Evolutionary conservation across 192 early-diverging fungal genomes (phyloP), one percentile per base, ranked within the genome.

Genomic region (Geranomyces michiganensis): DNA sequence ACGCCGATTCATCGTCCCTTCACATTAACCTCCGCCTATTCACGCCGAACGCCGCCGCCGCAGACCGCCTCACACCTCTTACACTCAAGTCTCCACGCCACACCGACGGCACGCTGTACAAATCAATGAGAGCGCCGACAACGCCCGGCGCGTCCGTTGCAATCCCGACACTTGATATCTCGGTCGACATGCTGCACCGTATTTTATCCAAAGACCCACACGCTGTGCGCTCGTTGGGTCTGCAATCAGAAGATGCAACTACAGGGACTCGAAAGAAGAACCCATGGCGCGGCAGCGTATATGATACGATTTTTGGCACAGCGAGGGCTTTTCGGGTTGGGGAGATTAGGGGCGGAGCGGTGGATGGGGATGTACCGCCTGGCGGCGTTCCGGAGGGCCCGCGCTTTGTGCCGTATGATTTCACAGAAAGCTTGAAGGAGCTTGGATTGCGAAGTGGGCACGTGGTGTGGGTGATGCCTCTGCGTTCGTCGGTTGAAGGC

Each of bases 111-210:
- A 53, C 51, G 24, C 51, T 53, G 15, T 53, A 53, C 51, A 26
- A 26, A n/a, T 24, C 51, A 2, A 53, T 7, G 7, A 26, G 7
- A n/a, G 4, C 51, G 7, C 19, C 51, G 15, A 53, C 51, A n/a
- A 53, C 51, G 24, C 51, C 51, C 19, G 51, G 51, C 19, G 51
- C 51, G 7, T n/a, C 51, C 51, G 51, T 83, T 7, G 27, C 29
- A 13, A 68, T 83, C 29, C 67, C 78, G 19, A 83, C 72, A 0
- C 74, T 79, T 13, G 76, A 76, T 43, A 45, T 78, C 4, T 69
- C 64, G 33, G 65, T 79, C 12, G 76, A 78, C 68, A 80, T 83
- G 78, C 76, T 83, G 19, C 75, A 80, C 29, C 68, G 76, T 1
- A 44, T 61, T 29, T 64, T 83, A 36, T 51, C 65, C 7, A 70